Evolutionary conservation across 2,329 filamentous ascomycete genomes (phyloP), one percentile per base, ranked within the genome.

Genomic region (Monosporascus ibericus): DNA sequence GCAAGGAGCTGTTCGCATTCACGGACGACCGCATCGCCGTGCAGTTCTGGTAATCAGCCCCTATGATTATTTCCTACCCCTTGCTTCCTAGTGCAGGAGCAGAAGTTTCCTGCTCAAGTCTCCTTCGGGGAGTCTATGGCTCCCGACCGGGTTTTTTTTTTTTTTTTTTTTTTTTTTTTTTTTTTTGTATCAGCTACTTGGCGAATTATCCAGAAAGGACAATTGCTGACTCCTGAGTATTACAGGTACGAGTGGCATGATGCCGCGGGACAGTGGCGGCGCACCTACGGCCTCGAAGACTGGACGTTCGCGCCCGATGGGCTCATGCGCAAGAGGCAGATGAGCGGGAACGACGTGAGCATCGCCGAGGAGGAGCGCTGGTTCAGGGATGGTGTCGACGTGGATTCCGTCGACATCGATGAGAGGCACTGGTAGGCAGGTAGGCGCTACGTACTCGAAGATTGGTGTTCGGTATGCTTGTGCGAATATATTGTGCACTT

Each of bases 1-100:
- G 90, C 50, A 95, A 95, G 68, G 90, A 95, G 66, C 74, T 95
- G 1, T 95, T 95, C 68, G 78, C 88, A 1, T 94, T 90, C 63
- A 77, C 72, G 0, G 84, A 85, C 38, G 76, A 92, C 68, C 87
- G 76, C 65, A 79, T 77, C 58, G 90, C 90, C 1, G 90, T 95
- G 22, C 89, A 95, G 65, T 95, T 94, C 68, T 95, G 90, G 90
- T 30, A 30, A 30, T 30, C 9, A 14, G 5, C 27, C 5, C 27
- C 27, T 30, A 30, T 3, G 3, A 11, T 5, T 14, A 11, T 14
- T 14, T 14, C 5, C 9, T 14, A 30, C 27, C 9, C 3, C 27
- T 30, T 11, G 27, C 5, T 14, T 30, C 9, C 4, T 14, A 30
- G 9, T 30, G 9, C 3, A 5, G 9, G 9, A 30, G 4, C 27